Percentiles rank a stretch among this genome's conserved stretches.
Evolutionary conservation across 176 grass and related monocot genomes (phyloP).

Genomic region (Ensete glaucum): DNA sequence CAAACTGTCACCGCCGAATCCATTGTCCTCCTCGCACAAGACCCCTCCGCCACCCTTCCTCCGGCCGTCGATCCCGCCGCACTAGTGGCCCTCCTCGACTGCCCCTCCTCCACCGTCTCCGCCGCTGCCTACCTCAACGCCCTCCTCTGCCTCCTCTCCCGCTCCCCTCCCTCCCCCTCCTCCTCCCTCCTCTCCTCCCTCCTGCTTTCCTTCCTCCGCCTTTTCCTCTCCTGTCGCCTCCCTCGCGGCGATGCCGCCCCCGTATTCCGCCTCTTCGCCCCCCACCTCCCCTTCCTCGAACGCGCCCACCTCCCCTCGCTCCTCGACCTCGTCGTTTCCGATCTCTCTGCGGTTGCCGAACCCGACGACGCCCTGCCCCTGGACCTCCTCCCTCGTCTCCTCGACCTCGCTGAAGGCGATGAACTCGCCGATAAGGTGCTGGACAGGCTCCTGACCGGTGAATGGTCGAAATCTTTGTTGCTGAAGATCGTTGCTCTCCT

Average conservation of each 20-base stretch:
- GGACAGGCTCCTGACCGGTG: constrained; percentile 16
- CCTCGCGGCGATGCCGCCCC: not conserved
- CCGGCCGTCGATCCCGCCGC: constrained; percentile 10
- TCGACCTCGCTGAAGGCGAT: constrained; percentile 10
- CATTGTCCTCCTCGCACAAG: constrained; percentile 27
- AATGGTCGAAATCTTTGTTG: constrained; percentile 28
- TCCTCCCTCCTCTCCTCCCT: constrained; percentile 22
- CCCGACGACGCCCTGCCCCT: constrained; percentile 18
- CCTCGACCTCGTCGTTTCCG: constrained; percentile 21
- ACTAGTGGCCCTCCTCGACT: constrained; percentile 19
- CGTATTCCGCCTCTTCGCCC: constrained; percentile 19
- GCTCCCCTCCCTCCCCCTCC: constrained; percentile 22
- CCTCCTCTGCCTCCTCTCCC: constrained; percentile 11
- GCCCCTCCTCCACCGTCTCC: constrained; percentile 18
- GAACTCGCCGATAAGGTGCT: constrained; percentile 7
- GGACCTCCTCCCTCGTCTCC: constrained; percentile 32
- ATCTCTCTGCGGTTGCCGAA: constrained; percentile 19
- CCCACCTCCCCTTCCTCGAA: constrained; percentile 27
- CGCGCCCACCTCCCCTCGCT: constrained; percentile 22
- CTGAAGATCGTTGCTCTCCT: constrained; percentile 30
- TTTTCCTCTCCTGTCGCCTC: constrained; percentile 16
- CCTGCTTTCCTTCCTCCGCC: constrained; percentile 1
- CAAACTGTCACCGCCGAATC: constrained; percentile 21
- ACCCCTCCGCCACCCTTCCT: constrained; percentile 23
- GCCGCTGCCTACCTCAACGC: constrained; percentile 16